Evolutionary conservation across 306 rosid species (phyloP).

Genomic region (Corylus avellana): DNA sequence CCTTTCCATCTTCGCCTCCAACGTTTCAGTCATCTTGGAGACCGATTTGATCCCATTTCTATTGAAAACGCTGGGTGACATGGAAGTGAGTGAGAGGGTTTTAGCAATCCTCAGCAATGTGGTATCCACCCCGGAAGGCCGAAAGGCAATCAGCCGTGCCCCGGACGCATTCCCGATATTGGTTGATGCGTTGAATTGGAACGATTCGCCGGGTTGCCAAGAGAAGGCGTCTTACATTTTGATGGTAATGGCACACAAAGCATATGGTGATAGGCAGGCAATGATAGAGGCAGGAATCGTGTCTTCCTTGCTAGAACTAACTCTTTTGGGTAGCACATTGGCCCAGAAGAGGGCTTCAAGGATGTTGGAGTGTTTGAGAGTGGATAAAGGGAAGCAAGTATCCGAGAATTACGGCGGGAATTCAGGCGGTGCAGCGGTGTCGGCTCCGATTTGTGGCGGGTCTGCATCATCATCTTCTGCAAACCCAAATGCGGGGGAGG

Average conservation of each 20-base stretch:
- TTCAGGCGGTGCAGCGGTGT: constrained; percentile 53
- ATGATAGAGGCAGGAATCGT: constrained; percentile 90
- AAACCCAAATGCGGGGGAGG: constrained; percentile 43
- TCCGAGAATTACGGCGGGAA: constrained; percentile 54
- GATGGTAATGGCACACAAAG: constrained; percentile 94
- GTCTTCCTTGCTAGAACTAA: constrained; percentile 82
- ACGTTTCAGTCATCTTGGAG: constrained; percentile 64
- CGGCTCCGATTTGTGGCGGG: constrained; percentile 77
- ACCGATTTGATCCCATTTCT: constrained; percentile 62
- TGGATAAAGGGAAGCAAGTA: constrained; percentile 78
- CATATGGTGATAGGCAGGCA: constrained; percentile 74
- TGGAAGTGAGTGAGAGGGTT: constrained; percentile 80
- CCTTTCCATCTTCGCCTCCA: constrained; percentile 67
- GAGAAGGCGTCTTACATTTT: constrained; percentile 86
- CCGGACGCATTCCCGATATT: constrained; percentile 53
- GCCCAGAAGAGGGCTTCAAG: constrained; percentile 98
- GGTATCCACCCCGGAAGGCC: constrained; percentile 75
- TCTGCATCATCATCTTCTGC: constrained; percentile 56
- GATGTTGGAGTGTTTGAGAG: constrained; percentile 75
- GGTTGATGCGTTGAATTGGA: constrained; percentile 83
- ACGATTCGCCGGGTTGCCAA: constrained; percentile 86
- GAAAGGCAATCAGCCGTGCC: constrained; percentile 58
- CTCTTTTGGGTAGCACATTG: constrained; percentile 81
- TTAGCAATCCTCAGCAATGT: constrained; percentile 75
- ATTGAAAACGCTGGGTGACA: constrained; percentile 63